Evolutionary conservation across 1,139 yeast species (phyloP).

Genomic region (Geotrichum citri-aurantii): DNA sequence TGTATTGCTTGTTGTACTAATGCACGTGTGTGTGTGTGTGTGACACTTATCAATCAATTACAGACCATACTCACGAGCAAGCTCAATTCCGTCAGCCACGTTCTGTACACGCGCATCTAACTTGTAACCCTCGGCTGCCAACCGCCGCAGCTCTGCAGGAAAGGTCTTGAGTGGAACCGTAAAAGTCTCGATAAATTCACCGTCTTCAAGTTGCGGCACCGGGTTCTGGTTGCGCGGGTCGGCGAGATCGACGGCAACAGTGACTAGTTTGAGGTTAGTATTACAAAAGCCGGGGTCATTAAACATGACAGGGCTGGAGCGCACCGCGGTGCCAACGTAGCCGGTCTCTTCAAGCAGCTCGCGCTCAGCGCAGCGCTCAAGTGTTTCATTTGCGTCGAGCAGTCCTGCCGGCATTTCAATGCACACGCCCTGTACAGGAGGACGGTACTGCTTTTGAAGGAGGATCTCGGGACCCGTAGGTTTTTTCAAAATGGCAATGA

Average conservation of each 20-base stretch:
- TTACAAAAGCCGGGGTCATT: conserved; percentile 95
- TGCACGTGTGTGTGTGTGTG: too few relatives aligned
- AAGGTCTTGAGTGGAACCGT: conserved; percentile 57
- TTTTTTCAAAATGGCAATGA: conserved; percentile 61
- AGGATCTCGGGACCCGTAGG: conserved; percentile 53
- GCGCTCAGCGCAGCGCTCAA: conserved; percentile 76
- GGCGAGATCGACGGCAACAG: conserved; percentile 67
- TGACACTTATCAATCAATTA: not conserved
- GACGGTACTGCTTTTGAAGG: conserved; percentile 83
- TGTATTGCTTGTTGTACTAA: too few relatives aligned
- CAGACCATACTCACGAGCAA: conserved; percentile 35
- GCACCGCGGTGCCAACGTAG: conserved; percentile 55
- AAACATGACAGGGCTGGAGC: conserved; percentile 51
- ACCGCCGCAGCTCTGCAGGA: conserved; percentile 47
- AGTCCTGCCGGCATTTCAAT: conserved; percentile 95
- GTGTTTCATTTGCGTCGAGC: conserved; percentile 74
- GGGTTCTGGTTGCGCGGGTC: conserved; percentile 65
- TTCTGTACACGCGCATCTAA: conserved; percentile 85
- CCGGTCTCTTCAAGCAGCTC: conserved; percentile 93
- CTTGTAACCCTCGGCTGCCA: conserved; percentile 60
- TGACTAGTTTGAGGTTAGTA: conserved; percentile 77
- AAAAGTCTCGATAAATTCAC: conserved; percentile 82
- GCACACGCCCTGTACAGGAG: conserved; percentile 83
- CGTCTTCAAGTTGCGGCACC: conserved; percentile 69
- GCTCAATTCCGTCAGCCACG: conserved; percentile 66